Conservation (phyloP, 345 rosid species). For the Raphanus sativus region DNA sequence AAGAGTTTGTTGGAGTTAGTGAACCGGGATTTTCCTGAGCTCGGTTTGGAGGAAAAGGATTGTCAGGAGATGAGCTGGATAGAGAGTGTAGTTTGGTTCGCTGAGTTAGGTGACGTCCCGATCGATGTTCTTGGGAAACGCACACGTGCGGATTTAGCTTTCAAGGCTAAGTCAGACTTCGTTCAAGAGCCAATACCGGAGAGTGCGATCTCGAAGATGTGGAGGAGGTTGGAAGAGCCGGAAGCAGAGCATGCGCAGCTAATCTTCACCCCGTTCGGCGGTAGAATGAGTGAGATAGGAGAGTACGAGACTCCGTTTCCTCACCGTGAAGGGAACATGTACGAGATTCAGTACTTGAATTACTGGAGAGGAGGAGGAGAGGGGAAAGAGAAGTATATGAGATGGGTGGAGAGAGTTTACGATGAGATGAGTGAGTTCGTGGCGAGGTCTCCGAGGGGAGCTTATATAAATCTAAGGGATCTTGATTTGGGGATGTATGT, state of each 20-base stretch:
- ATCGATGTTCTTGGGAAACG: constrained; percentile 37
- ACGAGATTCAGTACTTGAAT: constrained; percentile 55
- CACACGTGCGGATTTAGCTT: constrained; percentile 11
- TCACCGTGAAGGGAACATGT: constrained; percentile 52
- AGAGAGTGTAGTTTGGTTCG: constrained; percentile 43
- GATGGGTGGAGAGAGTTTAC: constrained; percentile 41
- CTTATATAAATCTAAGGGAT: constrained; percentile 54
- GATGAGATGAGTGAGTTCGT: constrained; percentile 53
- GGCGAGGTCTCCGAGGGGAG: constrained; percentile 54
- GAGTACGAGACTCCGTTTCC: constrained; percentile 50
- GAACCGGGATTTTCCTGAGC: constrained; percentile 41
- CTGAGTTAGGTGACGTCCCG: constrained; percentile 34
- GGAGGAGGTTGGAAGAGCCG: constrained; percentile 43
- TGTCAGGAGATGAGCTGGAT: constrained; percentile 53
- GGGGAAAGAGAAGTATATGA: constrained; percentile 32
- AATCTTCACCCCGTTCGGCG: constrained; percentile 64
- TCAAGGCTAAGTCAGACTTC: constrained; percentile 69
- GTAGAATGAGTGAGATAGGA: constrained; percentile 50
- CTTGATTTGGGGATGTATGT: constrained; percentile 47
- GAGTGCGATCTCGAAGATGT: constrained; percentile 32
- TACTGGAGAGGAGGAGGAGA: constrained; percentile 42
- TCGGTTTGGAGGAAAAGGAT: constrained; percentile 39
- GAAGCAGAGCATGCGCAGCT: constrained; percentile 41
- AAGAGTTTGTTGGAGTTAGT: constrained; percentile 27
- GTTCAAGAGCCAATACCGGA: constrained; percentile 44